These are phyloP conservation scores for Suillus plorans DNA, from an alignment of 768 basidiomycete species.

Conservation along the genomic window DNA sequence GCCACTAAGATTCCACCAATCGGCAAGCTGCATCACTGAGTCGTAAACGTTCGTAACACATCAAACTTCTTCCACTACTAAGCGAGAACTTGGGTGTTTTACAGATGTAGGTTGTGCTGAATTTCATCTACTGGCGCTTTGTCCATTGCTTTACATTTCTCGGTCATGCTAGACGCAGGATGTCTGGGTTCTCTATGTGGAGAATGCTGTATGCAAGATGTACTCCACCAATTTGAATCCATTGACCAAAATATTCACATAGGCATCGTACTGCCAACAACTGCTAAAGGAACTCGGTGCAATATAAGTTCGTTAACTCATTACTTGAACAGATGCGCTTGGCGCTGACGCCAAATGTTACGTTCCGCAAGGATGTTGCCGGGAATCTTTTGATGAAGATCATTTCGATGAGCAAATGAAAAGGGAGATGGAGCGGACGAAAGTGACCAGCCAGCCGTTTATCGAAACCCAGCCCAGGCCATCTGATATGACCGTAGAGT, in stretches of 20 bases:
- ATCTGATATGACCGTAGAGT: slow-evolving; percentile 1
- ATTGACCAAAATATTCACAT: background rate
- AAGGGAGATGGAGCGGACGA: slow-evolving; percentile 20
- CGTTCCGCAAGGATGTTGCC: slow-evolving; percentile 26
- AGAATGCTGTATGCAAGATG: slow-evolving; percentile 23
- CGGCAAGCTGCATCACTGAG: no score
- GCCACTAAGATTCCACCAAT: no score
- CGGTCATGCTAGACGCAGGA: background rate
- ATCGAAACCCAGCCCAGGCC: slow-evolving; percentile 22
- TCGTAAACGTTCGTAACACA: no score
- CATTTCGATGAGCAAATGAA: slow-evolving; percentile 30
- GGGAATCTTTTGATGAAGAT: slow-evolving; percentile 29
- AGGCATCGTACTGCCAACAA: slow-evolving; percentile 15
- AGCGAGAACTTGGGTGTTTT: no score
- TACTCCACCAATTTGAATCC: background rate
- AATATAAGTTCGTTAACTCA: slow-evolving; percentile 18
- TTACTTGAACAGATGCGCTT: slow-evolving; percentile 18
- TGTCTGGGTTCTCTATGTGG: slow-evolving; percentile 5
- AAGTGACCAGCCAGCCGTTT: slow-evolving; percentile 9
- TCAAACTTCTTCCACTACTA: no score
- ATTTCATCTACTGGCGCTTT: background rate
- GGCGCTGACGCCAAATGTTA: slow-evolving; percentile 24
- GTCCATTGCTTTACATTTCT: background rate
- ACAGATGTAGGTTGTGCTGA: background rate
- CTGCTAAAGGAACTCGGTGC: slow-evolving; percentile 24